Evolutionary conservation across 768 basidiomycete genomes (phyloP).

Genomic region (Termitomyces sp.): DNA sequence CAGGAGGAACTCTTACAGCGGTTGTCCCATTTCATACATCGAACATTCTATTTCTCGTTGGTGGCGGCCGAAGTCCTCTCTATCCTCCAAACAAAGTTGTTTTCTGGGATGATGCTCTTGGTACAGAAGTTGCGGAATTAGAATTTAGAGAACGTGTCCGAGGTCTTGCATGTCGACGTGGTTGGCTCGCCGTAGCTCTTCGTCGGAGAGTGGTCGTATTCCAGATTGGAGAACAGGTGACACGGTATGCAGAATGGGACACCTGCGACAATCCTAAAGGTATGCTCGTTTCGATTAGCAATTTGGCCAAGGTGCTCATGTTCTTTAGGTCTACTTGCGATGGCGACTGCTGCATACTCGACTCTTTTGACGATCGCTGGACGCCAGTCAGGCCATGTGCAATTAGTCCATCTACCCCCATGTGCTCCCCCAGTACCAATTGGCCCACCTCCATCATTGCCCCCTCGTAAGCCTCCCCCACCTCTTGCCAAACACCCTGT

Average conservation of each 20-base stretch:
- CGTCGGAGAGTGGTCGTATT: slow-evolving; percentile 79
- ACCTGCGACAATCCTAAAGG: slow-evolving; percentile 86
- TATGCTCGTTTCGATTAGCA: slow-evolving; percentile 19
- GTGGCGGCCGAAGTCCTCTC: slow-evolving; percentile 82
- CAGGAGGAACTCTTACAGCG: slow-evolving; percentile 73
- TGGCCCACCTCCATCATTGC: slow-evolving; percentile 52
- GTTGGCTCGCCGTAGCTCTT: slow-evolving; percentile 81
- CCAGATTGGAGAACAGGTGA: slow-evolving; percentile 58
- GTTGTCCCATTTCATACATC: slow-evolving; percentile 78
- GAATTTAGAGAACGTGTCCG: slow-evolving; percentile 85
- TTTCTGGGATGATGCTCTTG: slow-evolving; percentile 79
- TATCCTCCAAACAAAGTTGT: slow-evolving; percentile 93
- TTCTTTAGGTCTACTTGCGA: slow-evolving; percentile 61
- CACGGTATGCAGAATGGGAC: slow-evolving; percentile 75
- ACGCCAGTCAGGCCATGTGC: slow-evolving; percentile 84
- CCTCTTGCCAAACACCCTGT: slow-evolving; percentile 60
- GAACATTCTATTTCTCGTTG: slow-evolving; percentile 81
- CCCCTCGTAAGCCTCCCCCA: slow-evolving; percentile 53
- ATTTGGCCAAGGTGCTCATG: neutral
- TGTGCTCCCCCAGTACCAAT: slow-evolving; percentile 58
- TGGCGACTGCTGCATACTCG: slow-evolving; percentile 74
- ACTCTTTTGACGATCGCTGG: slow-evolving; percentile 87
- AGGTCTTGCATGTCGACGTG: slow-evolving; percentile 75
- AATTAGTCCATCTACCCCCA: slow-evolving; percentile 80
- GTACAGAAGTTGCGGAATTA: slow-evolving; percentile 80